A percentile compares a stretch with the other conserved stretches of the same genome.
Evolutionary conservation across 2,329 filamentous ascomycete species (phyloP).

Genomic region (Hypoxylon sp.): DNA sequence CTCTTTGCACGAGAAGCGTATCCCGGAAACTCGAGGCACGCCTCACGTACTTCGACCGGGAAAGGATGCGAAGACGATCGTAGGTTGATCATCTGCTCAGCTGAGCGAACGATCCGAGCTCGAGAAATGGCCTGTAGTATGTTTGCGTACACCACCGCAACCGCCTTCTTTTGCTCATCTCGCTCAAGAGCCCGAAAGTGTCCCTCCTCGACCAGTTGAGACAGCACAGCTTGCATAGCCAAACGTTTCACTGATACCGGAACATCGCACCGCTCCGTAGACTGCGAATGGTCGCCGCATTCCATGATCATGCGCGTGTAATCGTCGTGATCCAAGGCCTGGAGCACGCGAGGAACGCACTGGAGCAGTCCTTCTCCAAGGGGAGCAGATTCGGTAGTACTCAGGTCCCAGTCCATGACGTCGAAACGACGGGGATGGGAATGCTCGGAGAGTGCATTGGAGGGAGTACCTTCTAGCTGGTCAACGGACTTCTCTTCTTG

Average conservation of each 20-base stretch:
- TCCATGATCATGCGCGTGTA: slow-evolving; percentile 10
- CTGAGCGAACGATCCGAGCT: slow-evolving; percentile 22
- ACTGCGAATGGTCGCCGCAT: not conserved
- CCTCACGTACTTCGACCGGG: slow-evolving; percentile 13
- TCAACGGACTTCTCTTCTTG: not conserved
- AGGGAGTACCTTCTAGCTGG: not conserved
- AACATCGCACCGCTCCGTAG: not conserved
- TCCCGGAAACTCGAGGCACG: too few relatives aligned
- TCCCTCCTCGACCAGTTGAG: slow-evolving; percentile 21
- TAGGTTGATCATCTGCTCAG: slow-evolving; percentile 21
- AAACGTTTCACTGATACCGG: not conserved
- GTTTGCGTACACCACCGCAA: slow-evolving; percentile 28
- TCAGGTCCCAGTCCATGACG: slow-evolving; percentile 1
- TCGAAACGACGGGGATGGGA: not conserved
- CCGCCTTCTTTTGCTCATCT: slow-evolving; percentile 25
- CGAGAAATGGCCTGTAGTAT: slow-evolving; percentile 8
- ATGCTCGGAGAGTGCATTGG: not conserved
- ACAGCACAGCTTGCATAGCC: slow-evolving; percentile 9
- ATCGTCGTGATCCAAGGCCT: not conserved
- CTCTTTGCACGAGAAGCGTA: too few relatives aligned
- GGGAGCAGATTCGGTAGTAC: slow-evolving; percentile 11
- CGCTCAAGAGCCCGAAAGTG: slow-evolving; percentile 20
- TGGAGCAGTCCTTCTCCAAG: slow-evolving; percentile 10
- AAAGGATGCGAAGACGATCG: slow-evolving; percentile 13
- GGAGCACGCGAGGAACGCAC: slow-evolving; percentile 15